Base-by-base conservation (phyloP, 169 alveolate species). In the Fabrea salina region DNA sequence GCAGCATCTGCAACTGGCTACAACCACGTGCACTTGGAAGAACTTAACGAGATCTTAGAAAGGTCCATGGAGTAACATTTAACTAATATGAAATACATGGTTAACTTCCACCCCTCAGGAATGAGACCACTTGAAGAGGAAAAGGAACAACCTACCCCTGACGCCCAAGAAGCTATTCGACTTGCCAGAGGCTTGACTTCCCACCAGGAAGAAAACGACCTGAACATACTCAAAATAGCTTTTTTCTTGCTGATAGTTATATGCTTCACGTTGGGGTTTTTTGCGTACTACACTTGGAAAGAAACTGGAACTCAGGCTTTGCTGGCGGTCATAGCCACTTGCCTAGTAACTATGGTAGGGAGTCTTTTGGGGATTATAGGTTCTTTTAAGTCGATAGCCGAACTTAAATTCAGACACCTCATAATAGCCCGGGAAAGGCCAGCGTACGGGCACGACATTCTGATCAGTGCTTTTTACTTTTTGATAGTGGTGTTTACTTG, bases 1-100 rank as follows among this genome's bases (percentile, higher is more conserved):
- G 78, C 78, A n/a, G 78, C 59, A 16, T 56, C 78, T 22, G 78
- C 78, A 16, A 67, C 61, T 13, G 78, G 78, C 27, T 67, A 41
- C 33, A 41, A 33, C 32, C 33, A 32, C 8, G 16, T 7, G 33
- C 78, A 67, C 27, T 41, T 16, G 32, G 44, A 43, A 59, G 50
- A 67, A 4, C 61, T 67, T 7, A 35, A 27, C 7, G 32, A 37
- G 1, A n/a, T 67, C 11, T 44, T 67, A 67, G 59, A 67, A 11
- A 67, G 44, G 25, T 56, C 78, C n/a, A 32, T 61, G 53, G 37
- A 61, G 8, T 61, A 35, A 61, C 8, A 8, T 44, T 8, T 44
- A 13, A 8, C 53, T 44, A 13, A 13, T 8, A 44, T 44, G 53
- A 13, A 44, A 13, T 44, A 44, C 53, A 44, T 8, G 53, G 53